phyloP scores from a whole-genome alignment of 805 yeast species.

The Starmerella bacillaris region DNA sequence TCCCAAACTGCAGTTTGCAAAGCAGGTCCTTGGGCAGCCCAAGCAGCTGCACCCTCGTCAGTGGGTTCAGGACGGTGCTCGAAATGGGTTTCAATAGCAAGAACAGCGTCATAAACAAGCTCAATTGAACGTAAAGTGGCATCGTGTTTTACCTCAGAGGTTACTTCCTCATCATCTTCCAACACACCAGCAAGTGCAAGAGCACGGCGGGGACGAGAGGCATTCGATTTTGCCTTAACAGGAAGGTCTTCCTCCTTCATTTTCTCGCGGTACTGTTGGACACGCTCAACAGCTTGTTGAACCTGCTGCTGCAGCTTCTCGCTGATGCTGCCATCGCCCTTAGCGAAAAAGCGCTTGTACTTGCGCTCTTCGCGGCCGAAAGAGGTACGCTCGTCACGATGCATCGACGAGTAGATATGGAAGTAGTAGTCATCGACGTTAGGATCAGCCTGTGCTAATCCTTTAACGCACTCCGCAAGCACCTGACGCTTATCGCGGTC shows the following conservation, averaged over 20 bases:
- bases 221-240: slow-evolving; percentile 7
- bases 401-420: slow-evolving; percentile 71
- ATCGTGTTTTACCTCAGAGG: slow-evolving; percentile 23
- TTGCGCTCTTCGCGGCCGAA: slow-evolving; percentile 3
- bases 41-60: slow-evolving; percentile 18
- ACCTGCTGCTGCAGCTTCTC: slow-evolving; percentile 89
- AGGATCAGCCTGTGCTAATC: slow-evolving; percentile 92
- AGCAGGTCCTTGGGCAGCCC: slow-evolving; percentile 21
- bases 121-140: slow-evolving; percentile 56
- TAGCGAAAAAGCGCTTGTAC: slow-evolving; percentile 70
- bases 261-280: slow-evolving; percentile 30
- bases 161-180: slow-evolving; percentile 17
- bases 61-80: slow-evolving; percentile 34
- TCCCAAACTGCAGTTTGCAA: slow-evolving; percentile 44
- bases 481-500: slow-evolving; percentile 94
- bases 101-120: slow-evolving; percentile 54
- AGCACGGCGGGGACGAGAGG: slow-evolving; percentile 19
- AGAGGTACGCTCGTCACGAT: slow-evolving; percentile 21
- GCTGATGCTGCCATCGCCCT: slow-evolving; percentile 27
- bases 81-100: slow-evolving; percentile 60
- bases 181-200: slow-evolving; percentile 22
- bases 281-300: slow-evolving; percentile 86
- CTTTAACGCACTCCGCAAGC: slow-evolving; percentile 83
- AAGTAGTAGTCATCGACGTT: slow-evolving; percentile 91
- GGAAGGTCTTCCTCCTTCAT: slow-evolving; percentile 51